Conservation (phyloP, 768 basidiomycete genomes). For the Mycena epipterygia region DNA sequence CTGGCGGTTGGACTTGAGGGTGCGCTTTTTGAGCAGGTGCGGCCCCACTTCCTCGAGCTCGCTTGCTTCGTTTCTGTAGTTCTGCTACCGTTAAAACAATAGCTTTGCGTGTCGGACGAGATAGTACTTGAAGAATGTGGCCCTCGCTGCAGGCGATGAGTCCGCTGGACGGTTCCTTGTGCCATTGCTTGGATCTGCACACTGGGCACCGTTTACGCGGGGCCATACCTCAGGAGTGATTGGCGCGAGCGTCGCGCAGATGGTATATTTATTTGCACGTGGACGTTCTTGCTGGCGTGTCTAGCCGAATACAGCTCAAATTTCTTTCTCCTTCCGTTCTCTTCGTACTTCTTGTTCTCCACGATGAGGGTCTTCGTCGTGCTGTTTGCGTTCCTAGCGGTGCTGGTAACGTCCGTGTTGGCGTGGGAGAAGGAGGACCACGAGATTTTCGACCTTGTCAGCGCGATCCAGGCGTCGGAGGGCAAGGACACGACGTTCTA, state of each 20-base stretch:
- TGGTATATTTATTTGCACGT: background rate
- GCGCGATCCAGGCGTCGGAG: slow-evolving; percentile 83
- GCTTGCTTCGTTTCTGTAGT: slow-evolving; percentile 84
- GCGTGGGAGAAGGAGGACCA: slow-evolving; percentile 93
- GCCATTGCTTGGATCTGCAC: slow-evolving; percentile 90
- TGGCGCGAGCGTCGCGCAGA: background rate
- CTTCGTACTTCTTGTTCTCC: slow-evolving; percentile 53
- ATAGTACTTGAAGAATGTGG: slow-evolving; percentile 84
- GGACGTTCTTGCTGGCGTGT: slow-evolving; percentile 17
- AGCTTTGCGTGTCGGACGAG: background rate
- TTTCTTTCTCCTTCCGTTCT: slow-evolving; percentile 47
- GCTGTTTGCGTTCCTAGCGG: slow-evolving; percentile 49
- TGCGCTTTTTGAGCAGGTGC: slow-evolving; percentile 75
- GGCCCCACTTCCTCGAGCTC: slow-evolving; percentile 76
- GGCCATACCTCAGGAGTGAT: slow-evolving; percentile 58
- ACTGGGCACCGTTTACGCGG: slow-evolving; percentile 76
- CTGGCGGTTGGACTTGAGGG: slow-evolving; percentile 69
- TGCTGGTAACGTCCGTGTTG: slow-evolving; percentile 64
- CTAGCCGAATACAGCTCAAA: background rate
- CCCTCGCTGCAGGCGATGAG: slow-evolving; percentile 91
- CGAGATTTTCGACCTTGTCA: slow-evolving; percentile 96
- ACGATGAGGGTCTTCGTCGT: slow-evolving; percentile 26
- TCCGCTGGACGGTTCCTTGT: slow-evolving; percentile 86
- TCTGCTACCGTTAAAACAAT: slow-evolving; percentile 56
- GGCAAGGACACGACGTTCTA: slow-evolving; percentile 98